Base-by-base conservation (phyloP, 148 eudicot species). In the Silene uniflora region DNA sequence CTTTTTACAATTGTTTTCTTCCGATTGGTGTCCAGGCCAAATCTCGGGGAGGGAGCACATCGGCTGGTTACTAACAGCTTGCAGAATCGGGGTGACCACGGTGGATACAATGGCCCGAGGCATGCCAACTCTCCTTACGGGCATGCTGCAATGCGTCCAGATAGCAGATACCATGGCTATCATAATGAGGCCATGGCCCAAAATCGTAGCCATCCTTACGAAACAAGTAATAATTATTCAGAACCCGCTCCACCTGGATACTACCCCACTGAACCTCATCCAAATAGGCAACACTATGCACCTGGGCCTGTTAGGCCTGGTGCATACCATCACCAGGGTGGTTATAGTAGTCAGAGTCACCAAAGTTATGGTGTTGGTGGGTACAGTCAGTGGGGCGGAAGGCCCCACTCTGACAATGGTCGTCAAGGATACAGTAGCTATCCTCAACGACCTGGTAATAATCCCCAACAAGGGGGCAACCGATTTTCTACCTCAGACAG, bases 21-120 rank as follows among this genome's bases (percentile, higher is more conserved):
- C 56, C 0, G 17, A 14, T 52, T 52, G 14, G 56, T 62, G 10
- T 78, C 81, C 82, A 91, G 92, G 84, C 86, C 78, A 23, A 81
- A 83, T 44, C 81, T 94, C 42, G 95, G 92, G 6, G 90, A 90
- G 58, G 98, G 93, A 29, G 97, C 98, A 47, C 96, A 88, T 81
- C 87, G 97, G n/a, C 84, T 91, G 35, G 91, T 94, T 0, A 77
- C 58, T 35, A 94, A 94, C 71, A 91, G 93, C 83, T 86, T 94
- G 81, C 92, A 84, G 71, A 2, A 32, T 25, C 86, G 83, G 77
- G 44, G 67, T 10, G 80, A 83, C 66, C 82, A 75, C 39, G 83
- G 70, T 46, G 81, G 79, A 72, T 67, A 71, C 76, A 52, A 63
- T 25, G 78, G 72, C 73, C 87, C 79, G 52, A 44, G 22, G 75